phyloP scores from a whole-genome alignment of 2,329 filamentous ascomycete species.

The Fusarium incarnatum region DNA sequence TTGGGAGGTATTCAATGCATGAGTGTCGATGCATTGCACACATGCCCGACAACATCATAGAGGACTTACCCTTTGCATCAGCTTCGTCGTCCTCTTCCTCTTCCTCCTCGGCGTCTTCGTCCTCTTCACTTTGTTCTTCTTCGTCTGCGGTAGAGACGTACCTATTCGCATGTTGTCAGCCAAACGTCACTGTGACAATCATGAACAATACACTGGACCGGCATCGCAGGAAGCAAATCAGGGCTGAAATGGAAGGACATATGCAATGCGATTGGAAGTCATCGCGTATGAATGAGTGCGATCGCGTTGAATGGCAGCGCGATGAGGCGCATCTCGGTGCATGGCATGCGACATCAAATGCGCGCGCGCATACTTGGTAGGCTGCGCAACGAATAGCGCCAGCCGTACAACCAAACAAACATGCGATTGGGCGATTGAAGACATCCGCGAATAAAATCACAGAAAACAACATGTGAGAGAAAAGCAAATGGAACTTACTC shows the following conservation, averaged over 20 bases:
- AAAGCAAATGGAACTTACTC: slow-evolving; percentile 58
- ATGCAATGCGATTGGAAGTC: not conserved
- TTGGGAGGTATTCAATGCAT: not conserved
- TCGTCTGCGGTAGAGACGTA: slow-evolving; percentile 56
- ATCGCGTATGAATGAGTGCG: not conserved
- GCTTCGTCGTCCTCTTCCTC: slow-evolving; percentile 52
- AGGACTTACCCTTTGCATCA: slow-evolving; percentile 53
- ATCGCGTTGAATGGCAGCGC: slow-evolving; percentile 7
- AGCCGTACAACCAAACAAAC: slow-evolving; percentile 8
- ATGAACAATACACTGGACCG: not conserved
- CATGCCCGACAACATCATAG: not conserved
- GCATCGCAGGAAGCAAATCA: not conserved
- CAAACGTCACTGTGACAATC: slow-evolving; percentile 8
- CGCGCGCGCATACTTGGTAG: slow-evolving; percentile 33
- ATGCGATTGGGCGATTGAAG: slow-evolving; percentile 28
- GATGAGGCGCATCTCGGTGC: slow-evolving; percentile 12
- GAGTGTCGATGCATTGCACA: too few species aligned
- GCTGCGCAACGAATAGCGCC: slow-evolving; percentile 26
- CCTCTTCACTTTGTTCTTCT: slow-evolving; percentile 56
- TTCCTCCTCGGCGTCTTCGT: slow-evolving; percentile 54
- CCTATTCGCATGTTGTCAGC: slow-evolving; percentile 44
- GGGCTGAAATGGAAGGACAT: not conserved
- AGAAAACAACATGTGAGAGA: slow-evolving; percentile 2
- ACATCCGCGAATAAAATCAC: slow-evolving; percentile 7
- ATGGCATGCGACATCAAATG: slow-evolving; percentile 40